phyloP scores from a whole-genome alignment of 345 rosid species.

The Diplotaxis tenuifolia region DNA sequence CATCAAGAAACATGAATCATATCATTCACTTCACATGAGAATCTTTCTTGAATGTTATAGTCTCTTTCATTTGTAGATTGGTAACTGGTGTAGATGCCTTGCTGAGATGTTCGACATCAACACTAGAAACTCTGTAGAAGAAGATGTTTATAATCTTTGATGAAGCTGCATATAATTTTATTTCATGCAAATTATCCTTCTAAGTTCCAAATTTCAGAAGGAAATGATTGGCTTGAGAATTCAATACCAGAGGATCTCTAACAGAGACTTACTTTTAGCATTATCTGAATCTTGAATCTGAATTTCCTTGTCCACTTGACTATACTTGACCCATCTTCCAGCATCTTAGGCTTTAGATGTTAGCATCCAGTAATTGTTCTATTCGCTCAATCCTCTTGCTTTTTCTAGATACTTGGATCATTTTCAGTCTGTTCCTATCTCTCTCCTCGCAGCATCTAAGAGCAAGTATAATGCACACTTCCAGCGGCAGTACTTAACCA shows the following conservation, averaged over 20 bases:
- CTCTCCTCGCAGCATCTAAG: constrained; percentile 2
- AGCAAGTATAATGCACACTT: not conserved
- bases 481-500: too few relatives aligned
- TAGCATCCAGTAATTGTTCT: not conserved
- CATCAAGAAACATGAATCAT: constrained; percentile 12
- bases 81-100: constrained; percentile 83
- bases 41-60: not conserved
- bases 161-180: not conserved
- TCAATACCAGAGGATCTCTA: not conserved
- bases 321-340: not conserved
- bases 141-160: not conserved
- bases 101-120: constrained; percentile 65
- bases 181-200: not conserved
- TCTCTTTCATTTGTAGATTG: constrained; percentile 55
- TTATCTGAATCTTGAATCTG: not conserved
- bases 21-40: not conserved
- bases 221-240: not conserved
- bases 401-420: constrained; percentile 24
- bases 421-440: constrained; percentile 5
- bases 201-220: not conserved
- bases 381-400: constrained; percentile 2
- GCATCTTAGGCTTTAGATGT: not conserved
- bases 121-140: constrained; percentile 40
- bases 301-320: not conserved
- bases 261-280: not conserved